Evolutionary conservation across 441 rosid species (phyloP), one percentile per base, ranked within the genome.

Genomic region (Iberis amara): DNA sequence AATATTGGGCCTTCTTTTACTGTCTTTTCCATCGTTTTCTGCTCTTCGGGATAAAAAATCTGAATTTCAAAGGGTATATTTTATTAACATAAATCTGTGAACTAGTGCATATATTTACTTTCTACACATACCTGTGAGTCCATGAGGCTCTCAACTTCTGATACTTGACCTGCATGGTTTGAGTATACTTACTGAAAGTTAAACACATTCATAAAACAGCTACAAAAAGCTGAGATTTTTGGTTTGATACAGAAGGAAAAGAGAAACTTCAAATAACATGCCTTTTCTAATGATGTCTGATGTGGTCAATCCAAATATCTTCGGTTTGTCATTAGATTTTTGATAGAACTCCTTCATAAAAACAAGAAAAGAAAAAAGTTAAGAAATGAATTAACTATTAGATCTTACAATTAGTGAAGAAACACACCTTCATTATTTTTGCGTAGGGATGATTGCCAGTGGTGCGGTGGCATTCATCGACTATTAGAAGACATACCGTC

Each of bases 391-490:
- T 18, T 5, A 33, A 61, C 21, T 11, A 9, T 44, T 11, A 60
- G 24, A 7, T 30, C 3, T 48, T 61, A 23, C 42, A 50, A 27
- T 6, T 61, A 55, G 47, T 58, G 42, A 53, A 45, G 59, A 28
- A 21, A 55, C 60, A 32, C 28, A 88, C 96, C 96, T 82, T 86
- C 95, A 89, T 84, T 51, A 92, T 72, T 62, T 65, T 89, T 0
- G 78, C 64, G 65, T 81, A 92, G 6, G 97, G 92, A 61, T 92
- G 97, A 44, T 79, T 78, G 12, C 94, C 86, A 31, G 76, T 73
- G 41, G 97, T 80, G 57, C 59, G 85, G 65, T 89, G 95, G 73
- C 97, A 92, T 68, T 92, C 97, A 57, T 92, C 96, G 37, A 92
- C 50, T 55, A 92, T 65, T 24, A 89, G 46, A 66, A 92, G 75